Evolutionary conservation across 768 basidiomycete genomes (phyloP).

Genomic region (Phlegmacium glaucopus): DNA sequence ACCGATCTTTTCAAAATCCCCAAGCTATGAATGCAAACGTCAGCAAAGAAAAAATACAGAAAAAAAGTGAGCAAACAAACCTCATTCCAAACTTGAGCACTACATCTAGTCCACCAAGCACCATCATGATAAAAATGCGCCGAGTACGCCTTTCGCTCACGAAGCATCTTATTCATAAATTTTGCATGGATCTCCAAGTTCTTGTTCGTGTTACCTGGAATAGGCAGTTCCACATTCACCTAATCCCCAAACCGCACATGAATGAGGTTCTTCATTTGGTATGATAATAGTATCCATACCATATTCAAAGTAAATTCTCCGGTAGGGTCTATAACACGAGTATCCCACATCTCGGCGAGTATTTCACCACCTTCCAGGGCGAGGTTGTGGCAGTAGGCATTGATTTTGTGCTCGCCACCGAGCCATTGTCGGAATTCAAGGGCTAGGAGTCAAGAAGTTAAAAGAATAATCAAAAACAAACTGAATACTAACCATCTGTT

Average conservation of each 20-base stretch:
- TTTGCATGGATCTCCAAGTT: constrained; percentile 18
- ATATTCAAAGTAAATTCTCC: constrained; percentile 70
- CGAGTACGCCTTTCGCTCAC: constrained; percentile 33
- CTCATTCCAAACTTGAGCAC: constrained; percentile 47
- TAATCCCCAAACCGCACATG: constrained; percentile 10
- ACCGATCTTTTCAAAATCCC: constrained; percentile 41
- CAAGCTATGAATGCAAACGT: constrained; percentile 22
- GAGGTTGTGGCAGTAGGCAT: constrained; percentile 67
- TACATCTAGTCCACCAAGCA: constrained; percentile 45
- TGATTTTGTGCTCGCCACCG: constrained; percentile 79
- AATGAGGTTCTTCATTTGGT: too few relatives aligned
- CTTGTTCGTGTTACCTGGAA: constrained; percentile 24
- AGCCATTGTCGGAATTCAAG: constrained; percentile 75
- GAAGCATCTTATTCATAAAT: constrained; percentile 28
- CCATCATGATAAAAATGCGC: constrained; percentile 34
- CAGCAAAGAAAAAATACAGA: neutral
- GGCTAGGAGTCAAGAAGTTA: constrained; percentile 36
- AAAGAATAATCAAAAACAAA: too few relatives aligned
- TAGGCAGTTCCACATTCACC: constrained; percentile 41
- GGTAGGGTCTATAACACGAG: constrained; percentile 58
- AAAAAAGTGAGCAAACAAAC: constrained; percentile 19
- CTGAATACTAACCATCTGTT: constrained; percentile 38
- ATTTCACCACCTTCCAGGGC: constrained; percentile 64
- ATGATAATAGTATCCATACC: too few relatives aligned
- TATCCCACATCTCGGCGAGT: constrained; percentile 64